Conservation (phyloP, 441 rosid species). For the Croton laevigatus region DNA sequence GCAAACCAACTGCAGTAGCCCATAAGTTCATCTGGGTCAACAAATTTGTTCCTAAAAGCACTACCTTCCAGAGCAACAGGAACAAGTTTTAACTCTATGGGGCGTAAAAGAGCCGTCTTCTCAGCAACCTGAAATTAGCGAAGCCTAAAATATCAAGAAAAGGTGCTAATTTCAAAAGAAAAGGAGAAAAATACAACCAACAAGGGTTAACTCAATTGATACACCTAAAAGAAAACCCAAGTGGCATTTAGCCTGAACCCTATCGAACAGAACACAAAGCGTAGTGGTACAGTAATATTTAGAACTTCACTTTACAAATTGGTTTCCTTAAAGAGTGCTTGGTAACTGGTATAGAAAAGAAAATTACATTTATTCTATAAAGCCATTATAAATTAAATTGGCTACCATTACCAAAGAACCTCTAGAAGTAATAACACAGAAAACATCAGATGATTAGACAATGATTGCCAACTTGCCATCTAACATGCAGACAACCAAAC, state of each 20-base stretch:
- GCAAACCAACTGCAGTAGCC: slow-evolving; percentile 92
- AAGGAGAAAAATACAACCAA: slow-evolving; percentile 3
- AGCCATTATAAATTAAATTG: background rate
- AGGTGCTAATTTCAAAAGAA: slow-evolving; percentile 18
- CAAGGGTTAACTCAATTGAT: background rate
- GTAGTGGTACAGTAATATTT: background rate
- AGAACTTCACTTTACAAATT: slow-evolving; percentile 9
- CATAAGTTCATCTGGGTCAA: slow-evolving; percentile 91
- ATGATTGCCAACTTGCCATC: background rate
- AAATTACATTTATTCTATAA: background rate
- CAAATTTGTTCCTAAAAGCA: slow-evolving; percentile 93
- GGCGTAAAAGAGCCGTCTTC: slow-evolving; percentile 82
- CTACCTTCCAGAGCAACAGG: slow-evolving; percentile 95
- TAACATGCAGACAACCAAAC: slow-evolving; percentile 4
- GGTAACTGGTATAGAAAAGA: background rate
- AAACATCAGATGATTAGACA: slow-evolving; percentile 14
- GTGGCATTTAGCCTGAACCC: background rate
- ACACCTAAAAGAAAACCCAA: background rate
- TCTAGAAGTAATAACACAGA: background rate
- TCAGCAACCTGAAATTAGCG: slow-evolving; percentile 72
- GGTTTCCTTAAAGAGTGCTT: background rate
- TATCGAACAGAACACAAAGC: background rate
- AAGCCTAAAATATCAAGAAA: slow-evolving; percentile 26
- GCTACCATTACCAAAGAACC: background rate
- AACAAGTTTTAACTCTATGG: slow-evolving; percentile 89